Evolutionary conservation across 768 basidiomycete species (phyloP).

Genomic region (Cystoderma amianthinum): DNA sequence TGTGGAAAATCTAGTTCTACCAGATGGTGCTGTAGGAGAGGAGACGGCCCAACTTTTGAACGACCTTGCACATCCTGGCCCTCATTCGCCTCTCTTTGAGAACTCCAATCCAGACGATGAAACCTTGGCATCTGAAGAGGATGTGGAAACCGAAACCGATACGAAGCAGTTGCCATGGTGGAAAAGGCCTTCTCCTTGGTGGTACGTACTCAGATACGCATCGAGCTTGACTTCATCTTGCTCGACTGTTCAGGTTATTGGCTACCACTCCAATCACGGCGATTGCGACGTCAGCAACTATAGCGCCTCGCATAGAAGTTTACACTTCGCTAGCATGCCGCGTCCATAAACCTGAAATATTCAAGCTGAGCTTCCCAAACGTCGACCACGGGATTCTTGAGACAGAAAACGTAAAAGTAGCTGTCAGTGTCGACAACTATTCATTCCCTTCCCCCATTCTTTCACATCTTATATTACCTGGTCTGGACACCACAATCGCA

Average conservation of each 20-base stretch:
- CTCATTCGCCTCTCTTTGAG: not conserved
- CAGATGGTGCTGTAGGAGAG: constrained; percentile 38
- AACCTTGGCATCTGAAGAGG: not conserved
- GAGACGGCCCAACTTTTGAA: constrained; percentile 38
- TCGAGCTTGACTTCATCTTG: constrained; percentile 3
- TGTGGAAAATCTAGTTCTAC: constrained; percentile 30
- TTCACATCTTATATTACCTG: not conserved
- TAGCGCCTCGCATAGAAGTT: constrained; percentile 69
- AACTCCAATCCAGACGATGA: not conserved
- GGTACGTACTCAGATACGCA: constrained; percentile 52
- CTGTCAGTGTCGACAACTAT: not conserved
- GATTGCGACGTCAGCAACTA: constrained; percentile 45
- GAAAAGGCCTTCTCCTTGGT: constrained; percentile 66
- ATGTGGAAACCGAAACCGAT: not conserved
- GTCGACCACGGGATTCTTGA: not conserved
- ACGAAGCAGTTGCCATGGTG: constrained; percentile 46
- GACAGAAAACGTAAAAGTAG: constrained; percentile 1
- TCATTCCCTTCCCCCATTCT: not conserved
- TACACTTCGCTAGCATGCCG: constrained; percentile 70
- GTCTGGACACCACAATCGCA: not conserved
- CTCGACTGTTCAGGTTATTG: constrained; percentile 43
- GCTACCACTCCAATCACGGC: constrained; percentile 44
- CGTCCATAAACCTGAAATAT: constrained; percentile 56
- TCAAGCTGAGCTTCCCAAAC: constrained; percentile 17
- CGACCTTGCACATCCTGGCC: constrained; percentile 34